Conservation (phyloP, 2,329 filamentous ascomycete species). For the Stenocarpella maydis region DNA sequence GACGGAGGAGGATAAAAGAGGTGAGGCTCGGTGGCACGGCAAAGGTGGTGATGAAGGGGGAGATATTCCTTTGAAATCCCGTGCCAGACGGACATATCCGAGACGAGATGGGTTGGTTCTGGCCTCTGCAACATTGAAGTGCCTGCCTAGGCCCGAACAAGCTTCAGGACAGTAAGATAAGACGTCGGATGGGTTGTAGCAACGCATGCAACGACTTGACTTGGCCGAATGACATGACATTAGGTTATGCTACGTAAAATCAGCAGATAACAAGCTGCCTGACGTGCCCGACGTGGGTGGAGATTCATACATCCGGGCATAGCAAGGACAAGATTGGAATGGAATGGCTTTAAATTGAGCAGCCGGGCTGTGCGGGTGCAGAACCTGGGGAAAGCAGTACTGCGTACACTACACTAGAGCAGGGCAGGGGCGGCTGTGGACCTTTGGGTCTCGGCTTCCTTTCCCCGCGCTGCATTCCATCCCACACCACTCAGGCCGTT, state of each 20-base stretch:
- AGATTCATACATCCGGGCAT: background rate
- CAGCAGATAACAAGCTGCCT: background rate
- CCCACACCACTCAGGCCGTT: background rate
- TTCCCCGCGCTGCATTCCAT: conserved; percentile 10
- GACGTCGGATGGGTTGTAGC: background rate
- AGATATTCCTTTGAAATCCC: conserved; percentile 35
- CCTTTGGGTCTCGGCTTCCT: background rate
- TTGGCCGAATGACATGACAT: conserved; percentile 8
- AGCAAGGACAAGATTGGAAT: background rate
- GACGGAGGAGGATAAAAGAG: conserved; percentile 38
- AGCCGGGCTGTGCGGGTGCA: conserved; percentile 15
- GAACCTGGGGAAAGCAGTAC: conserved; percentile 2
- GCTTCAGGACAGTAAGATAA: conserved; percentile 10
- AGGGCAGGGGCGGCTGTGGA: background rate
- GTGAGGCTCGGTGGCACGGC: conserved; percentile 43
- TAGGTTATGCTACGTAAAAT: background rate
- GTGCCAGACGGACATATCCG: background rate
- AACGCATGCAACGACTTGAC: background rate
- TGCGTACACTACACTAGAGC: no score
- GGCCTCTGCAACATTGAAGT: no score
- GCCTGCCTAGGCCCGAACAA: no score
- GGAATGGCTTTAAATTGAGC: conserved; percentile 26
- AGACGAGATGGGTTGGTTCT: no score
- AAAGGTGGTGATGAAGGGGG: conserved; percentile 43
- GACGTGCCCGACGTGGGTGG: background rate